Evolutionary conservation across 1,284 basidiomycete genomes (phyloP), one percentile per base, ranked within the genome.

Genomic region (Farysia itapuensis): DNA sequence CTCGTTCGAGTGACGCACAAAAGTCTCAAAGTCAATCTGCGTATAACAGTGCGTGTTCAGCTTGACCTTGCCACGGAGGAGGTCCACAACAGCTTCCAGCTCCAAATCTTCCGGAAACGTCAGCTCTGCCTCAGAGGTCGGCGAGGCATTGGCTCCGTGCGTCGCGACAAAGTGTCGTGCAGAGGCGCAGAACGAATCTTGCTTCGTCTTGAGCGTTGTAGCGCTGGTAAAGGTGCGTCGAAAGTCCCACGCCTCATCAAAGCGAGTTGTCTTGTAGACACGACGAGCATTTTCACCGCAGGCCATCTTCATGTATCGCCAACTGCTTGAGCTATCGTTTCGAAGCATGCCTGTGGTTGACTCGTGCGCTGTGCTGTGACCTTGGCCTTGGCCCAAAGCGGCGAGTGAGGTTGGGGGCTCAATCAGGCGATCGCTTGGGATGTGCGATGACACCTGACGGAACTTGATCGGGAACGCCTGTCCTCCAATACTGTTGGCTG

Each of bases 11-110:
- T 89, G 82, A 79, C 88, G 70, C 19, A 75, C 70, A 25, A 78
- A 57, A 21, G 75, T 43, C 64, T 90, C 87, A 22, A 91, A 80
- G 67, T 92, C 89, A 41, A 85, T 84, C 9, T 86, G 81, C 12
- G 69, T 72, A 44, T 73, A 73, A 43, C 70, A 72, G 56, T 73
- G 71, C 12, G 70, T 72, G 37, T 73, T 72, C 25, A 73, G 56
- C 83, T 89, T 80, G 53, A 88, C 87, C 47, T 81, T 81, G 5
- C 88, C 88, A 35, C 92, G 81, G 19, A 95, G 81, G 5, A 92
- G 88, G 60, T 93, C 91, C 5, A 92, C 87, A 8, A 94, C 79
- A 11, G 85, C 85, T 70, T 94, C 91, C 83, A 86, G 89, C 70
- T 89, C 82, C 32, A 91, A 79, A 30, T 84, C 83, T 39, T 89